Evolutionary conservation across 371 early-diverging fungal species (phyloP), one percentile per base, ranked within the genome.

Genomic region (Apophysomyces trapeziformis): DNA sequence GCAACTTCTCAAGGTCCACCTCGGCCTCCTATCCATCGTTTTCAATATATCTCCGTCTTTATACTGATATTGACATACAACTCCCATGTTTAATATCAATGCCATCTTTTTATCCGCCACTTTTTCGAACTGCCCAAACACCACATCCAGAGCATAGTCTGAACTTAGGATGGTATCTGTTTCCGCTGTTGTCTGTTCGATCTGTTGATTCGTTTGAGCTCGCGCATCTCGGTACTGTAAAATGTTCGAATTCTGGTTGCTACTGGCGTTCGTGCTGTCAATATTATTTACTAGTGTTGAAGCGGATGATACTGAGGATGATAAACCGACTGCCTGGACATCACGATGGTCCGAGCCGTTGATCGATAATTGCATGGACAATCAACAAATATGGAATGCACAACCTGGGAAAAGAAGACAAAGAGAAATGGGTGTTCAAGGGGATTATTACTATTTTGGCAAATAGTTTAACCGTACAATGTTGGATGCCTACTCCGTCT

Each of bases 1-100:
- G 68, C 18, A 87, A 68, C 39, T 76, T 68, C n/a, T 82, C 73
- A 57, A 95, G 69, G 70, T 92, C 92, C 9, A 89, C 80, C 37
- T 91, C 89, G 14, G 78, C 78, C 67, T 92, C 91, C 84, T 35
- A 44, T 37, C 13, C 12, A 13, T 18, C 35, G 35, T 38, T 57
- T 26, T 32, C 32, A 26, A 26, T 26, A 6, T 36, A n/a, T n/a
- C 6, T 9, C 47, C 45, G 26, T 38, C 3, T 21, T 41, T 14
- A 65, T 13, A 21, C 9, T 9, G 38, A 43, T 57, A 26, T 46
- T 37, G 14, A 38, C 69, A 68, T 72, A 83, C 84, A 47, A 83
- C 69, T 12, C 76, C 76, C 65, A 71, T 71, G 38, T 73, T 77
- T 16, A 83, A 63, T 9, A 80, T 75, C 35, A 72, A 57, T 13